Conservation (phyloP, 495 filamentous ascomycete species). For the Schizothecium vesticola region DNA sequence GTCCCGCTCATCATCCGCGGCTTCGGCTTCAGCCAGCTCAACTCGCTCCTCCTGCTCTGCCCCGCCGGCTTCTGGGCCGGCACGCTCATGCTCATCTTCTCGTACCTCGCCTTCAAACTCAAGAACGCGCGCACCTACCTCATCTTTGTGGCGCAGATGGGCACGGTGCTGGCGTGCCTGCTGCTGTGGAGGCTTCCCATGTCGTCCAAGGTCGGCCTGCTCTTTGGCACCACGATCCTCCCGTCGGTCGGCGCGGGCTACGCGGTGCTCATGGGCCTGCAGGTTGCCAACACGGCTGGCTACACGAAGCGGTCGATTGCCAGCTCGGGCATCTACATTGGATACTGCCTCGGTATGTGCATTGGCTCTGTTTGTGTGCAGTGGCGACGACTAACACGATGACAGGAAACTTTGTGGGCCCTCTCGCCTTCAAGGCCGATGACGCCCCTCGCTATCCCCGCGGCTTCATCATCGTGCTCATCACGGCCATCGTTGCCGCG, state of each 20-base stretch:
- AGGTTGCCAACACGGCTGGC: conserved; percentile 44
- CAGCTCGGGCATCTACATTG: conserved; percentile 36
- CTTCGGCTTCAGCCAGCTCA: conserved; percentile 41
- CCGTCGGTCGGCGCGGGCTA: conserved; percentile 16
- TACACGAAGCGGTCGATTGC: conserved; percentile 40
- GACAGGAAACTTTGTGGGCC: conserved; percentile 34
- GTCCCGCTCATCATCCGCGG: conserved; percentile 37
- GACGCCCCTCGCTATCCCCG: conserved; percentile 32
- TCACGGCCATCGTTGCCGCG: conserved; percentile 28
- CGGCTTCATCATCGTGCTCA: conserved; percentile 37
- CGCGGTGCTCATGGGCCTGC: conserved; percentile 35
- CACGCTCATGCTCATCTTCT: conserved; percentile 29
- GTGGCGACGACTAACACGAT: conserved; percentile 7
- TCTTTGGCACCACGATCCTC: conserved; percentile 42
- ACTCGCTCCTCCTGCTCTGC: conserved; percentile 41
- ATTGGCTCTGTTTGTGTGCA: neutral
- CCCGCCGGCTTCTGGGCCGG: conserved; percentile 39
- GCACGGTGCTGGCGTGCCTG: conserved; percentile 11
- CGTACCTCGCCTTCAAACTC: conserved; percentile 29
- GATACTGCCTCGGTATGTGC: conserved; percentile 36
- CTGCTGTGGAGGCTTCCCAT: conserved; percentile 36
- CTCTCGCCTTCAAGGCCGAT: conserved; percentile 29
- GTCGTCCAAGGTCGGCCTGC: conserved; percentile 29
- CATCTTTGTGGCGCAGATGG: conserved; percentile 1
- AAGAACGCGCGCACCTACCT: neutral